Evolutionary conservation across 176 grass and related monocot species (phyloP).

Genomic region (Thalia dealbata): DNA sequence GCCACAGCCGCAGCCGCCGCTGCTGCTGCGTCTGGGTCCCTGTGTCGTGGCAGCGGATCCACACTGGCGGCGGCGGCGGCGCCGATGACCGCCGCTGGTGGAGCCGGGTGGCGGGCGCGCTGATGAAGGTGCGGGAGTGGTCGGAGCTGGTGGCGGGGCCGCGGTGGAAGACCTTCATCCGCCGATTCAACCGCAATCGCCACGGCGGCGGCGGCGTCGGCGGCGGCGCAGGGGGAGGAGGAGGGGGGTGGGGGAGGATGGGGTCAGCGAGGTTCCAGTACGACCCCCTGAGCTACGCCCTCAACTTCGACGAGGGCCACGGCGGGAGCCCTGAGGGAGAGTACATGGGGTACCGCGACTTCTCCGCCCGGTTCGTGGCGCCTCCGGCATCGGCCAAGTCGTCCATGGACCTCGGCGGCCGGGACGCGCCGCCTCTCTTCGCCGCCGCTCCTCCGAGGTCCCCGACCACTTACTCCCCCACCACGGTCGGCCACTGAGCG

Average conservation of each 20-base stretch:
- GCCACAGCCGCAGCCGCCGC: slow-evolving; percentile 31
- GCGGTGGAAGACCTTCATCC: slow-evolving; percentile 96
- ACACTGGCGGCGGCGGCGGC: slow-evolving; percentile 9
- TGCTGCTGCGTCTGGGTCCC: slow-evolving; percentile 44
- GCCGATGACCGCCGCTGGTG: slow-evolving; percentile 38
- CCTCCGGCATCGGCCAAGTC: slow-evolving; percentile 36
- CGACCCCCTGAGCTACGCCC: slow-evolving; percentile 71
- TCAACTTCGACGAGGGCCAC: slow-evolving; percentile 89
- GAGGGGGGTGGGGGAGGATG: neutral
- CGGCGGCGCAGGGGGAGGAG: neutral
- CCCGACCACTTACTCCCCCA: neutral
- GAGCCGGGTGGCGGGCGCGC: slow-evolving; percentile 42
- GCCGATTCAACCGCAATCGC: slow-evolving; percentile 47
- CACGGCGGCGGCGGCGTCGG: neutral
- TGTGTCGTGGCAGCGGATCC: slow-evolving; percentile 21
- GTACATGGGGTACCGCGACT: slow-evolving; percentile 40
- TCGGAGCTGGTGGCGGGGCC: slow-evolving; percentile 83
- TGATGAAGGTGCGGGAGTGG: slow-evolving; percentile 87
- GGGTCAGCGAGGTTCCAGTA: slow-evolving; percentile 45
- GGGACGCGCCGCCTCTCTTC: slow-evolving; percentile 41
- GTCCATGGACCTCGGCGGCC: slow-evolving; percentile 55
- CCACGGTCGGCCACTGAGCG: neutral
- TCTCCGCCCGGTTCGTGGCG: slow-evolving; percentile 54
- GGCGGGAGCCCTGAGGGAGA: slow-evolving; percentile 31
- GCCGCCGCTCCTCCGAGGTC: neutral